Percentiles rank a stretch among this genome's conserved stretches.
phyloP scores from a whole-genome alignment of 1,284 basidiomycete genomes.

The Porodaedalea pini region DNA sequence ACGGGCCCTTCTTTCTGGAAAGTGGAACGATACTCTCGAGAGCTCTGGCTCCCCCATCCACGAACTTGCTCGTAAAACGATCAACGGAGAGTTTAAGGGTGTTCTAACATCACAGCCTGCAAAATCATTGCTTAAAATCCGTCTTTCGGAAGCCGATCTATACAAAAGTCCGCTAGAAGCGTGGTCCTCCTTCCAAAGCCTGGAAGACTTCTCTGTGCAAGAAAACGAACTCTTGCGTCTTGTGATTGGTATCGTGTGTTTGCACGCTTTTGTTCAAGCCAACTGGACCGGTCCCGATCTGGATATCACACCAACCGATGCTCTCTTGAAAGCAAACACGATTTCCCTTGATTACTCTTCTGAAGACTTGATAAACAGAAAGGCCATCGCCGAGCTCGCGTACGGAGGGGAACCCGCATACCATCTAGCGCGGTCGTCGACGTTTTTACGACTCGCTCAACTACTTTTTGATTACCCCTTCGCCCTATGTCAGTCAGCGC shows the following conservation, averaged over 20 bases:
- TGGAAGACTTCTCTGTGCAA: slow-evolving; percentile 9
- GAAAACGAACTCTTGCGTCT: slow-evolving; percentile 57
- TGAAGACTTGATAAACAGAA: slow-evolving; percentile 50
- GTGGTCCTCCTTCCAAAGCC: slow-evolving; percentile 13
- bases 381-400: slow-evolving; percentile 75
- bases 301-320: slow-evolving; percentile 52
- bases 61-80: slow-evolving; percentile 9
- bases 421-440: slow-evolving; percentile 74
- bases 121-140: slow-evolving; percentile 10
- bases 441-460: slow-evolving; percentile 76
- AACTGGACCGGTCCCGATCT: slow-evolving; percentile 98
- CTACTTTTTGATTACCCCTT: slow-evolving; percentile 60
- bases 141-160: slow-evolving; percentile 3
- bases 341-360: slow-evolving; percentile 24
- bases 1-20: slow-evolving; percentile 10
- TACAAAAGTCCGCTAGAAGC: slow-evolving; percentile 3
- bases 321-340: slow-evolving; percentile 40
- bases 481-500: slow-evolving; percentile 41
- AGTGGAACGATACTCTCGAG: slow-evolving; percentile 7
- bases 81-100: slow-evolving; percentile 17
- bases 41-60: not conserved
- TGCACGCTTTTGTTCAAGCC: slow-evolving; percentile 88
- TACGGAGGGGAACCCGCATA: slow-evolving; percentile 93
- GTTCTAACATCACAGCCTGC: slow-evolving; percentile 13
- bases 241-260: slow-evolving; percentile 68